A percentile compares a stretch with the other conserved stretches of the same genome.
phyloP scores from a whole-genome alignment of 176 grass and related monocot species.

The Eragrostis curvula region DNA sequence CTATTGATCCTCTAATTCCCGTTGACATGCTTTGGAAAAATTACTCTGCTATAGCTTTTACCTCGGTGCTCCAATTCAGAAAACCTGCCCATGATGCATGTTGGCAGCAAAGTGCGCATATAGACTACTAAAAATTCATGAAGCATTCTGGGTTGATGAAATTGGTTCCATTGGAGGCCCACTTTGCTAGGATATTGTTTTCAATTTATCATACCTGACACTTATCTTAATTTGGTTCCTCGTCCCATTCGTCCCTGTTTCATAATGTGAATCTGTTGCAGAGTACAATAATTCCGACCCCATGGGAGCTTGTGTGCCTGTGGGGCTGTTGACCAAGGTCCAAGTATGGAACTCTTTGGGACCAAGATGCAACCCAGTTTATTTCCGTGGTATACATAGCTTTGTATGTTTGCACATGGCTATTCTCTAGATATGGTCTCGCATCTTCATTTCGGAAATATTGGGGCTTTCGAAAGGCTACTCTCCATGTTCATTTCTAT shows the following conservation, averaged over 20 bases:
- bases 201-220: constrained; percentile 30
- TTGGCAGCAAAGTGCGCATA: not conserved
- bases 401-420: not conserved
- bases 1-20: not conserved
- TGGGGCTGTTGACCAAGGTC: constrained; percentile 46
- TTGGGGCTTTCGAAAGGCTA: not conserved
- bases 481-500: not conserved
- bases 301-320: constrained; percentile 37
- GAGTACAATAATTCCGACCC: constrained; percentile 60
- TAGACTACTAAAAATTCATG: constrained; percentile 8
- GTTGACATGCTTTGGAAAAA: not conserved
- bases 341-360: constrained; percentile 26
- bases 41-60: not conserved
- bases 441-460: not conserved
- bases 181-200: constrained; percentile 35
- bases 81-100: constrained; percentile 9
- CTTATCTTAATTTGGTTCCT: constrained; percentile 38
- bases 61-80: constrained; percentile 11
- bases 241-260: constrained; percentile 37
- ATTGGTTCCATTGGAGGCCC: constrained; percentile 16
- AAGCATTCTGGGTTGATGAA: constrained; percentile 25
- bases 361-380: constrained; percentile 10
- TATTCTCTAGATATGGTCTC: not conserved
- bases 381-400: not conserved
- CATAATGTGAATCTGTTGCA: constrained; percentile 39